phyloP scores from a whole-genome alignment of 2,329 filamentous ascomycete genomes.

The Beauveria australis region DNA sequence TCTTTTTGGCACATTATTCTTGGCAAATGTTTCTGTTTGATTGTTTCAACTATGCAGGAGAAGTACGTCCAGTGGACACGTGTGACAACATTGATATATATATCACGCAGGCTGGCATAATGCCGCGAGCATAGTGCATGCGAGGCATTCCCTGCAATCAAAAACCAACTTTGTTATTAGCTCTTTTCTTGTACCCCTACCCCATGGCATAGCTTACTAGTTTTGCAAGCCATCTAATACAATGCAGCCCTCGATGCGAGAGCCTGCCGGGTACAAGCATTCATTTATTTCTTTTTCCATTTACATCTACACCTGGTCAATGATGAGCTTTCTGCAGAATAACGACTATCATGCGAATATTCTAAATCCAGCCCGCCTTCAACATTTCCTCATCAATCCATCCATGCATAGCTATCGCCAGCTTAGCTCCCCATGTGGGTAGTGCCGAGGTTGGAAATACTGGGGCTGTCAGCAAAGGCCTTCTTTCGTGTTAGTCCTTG shows the following conservation, averaged over 20 bases:
- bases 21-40: background rate
- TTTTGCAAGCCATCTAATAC: constrained; percentile 3
- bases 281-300: background rate
- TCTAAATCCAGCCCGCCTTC: background rate
- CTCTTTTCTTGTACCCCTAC: constrained; percentile 7
- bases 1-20: background rate
- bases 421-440: background rate
- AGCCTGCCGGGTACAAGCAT: constrained; percentile 1
- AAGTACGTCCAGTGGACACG: background rate
- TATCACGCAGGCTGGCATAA: background rate
- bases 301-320: background rate
- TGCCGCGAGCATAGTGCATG: constrained; percentile 9
- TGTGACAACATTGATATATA: background rate
- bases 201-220: constrained; percentile 4
- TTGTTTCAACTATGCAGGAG: background rate
- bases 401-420: background rate
- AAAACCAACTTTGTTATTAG: background rate
- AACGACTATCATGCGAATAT: too few relatives aligned
- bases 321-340: background rate
- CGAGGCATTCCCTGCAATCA: constrained; percentile 5
- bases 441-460: background rate
- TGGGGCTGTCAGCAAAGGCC: background rate
- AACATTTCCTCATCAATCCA: background rate
- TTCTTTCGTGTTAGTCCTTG: background rate
- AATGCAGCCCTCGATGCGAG: background rate